Evolutionary conservation across 176 grass and related monocot species (phyloP).

Genomic region (Raddia distichophylla): DNA sequence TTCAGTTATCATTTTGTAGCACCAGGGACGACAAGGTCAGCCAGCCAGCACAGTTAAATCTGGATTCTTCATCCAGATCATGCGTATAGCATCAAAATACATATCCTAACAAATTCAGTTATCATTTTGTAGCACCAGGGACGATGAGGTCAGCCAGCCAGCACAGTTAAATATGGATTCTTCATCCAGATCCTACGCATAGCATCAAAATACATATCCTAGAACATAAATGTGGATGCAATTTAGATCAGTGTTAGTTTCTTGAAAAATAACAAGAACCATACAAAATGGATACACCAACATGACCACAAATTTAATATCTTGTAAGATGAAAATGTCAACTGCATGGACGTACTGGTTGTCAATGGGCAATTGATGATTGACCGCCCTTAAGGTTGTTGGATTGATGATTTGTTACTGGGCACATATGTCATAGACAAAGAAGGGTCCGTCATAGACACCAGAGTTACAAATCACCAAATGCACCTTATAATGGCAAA

Average conservation of each 20-base stretch:
- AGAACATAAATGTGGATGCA: not conserved
- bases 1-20: not conserved
- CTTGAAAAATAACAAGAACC: not conserved
- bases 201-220: not conserved
- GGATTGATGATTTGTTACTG: too few relatives aligned
- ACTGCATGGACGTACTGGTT: not conserved
- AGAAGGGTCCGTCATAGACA: too few relatives aligned
- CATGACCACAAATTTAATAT: not conserved
- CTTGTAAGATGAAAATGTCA: not conserved
- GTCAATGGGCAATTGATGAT: not conserved
- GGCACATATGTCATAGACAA: too few relatives aligned
- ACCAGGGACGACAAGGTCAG: not conserved
- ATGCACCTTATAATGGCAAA: too few relatives aligned
- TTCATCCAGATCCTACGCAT: not conserved
- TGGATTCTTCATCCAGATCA: not conserved
- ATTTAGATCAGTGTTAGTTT: conserved; percentile 5
- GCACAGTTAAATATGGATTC: not conserved
- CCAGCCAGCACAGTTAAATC: not conserved
- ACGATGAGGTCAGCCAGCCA: too few relatives aligned
- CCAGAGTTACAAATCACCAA: too few relatives aligned
- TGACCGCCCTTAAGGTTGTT: too few relatives aligned
- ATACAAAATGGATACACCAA: not conserved
- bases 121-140: not conserved
- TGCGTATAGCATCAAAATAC: too few relatives aligned
- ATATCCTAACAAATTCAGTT: not conserved